These are phyloP conservation scores for Nowakowskiella sp. DNA, from an alignment of 192 early-diverging fungal species.

Conservation along the genomic window DNA sequence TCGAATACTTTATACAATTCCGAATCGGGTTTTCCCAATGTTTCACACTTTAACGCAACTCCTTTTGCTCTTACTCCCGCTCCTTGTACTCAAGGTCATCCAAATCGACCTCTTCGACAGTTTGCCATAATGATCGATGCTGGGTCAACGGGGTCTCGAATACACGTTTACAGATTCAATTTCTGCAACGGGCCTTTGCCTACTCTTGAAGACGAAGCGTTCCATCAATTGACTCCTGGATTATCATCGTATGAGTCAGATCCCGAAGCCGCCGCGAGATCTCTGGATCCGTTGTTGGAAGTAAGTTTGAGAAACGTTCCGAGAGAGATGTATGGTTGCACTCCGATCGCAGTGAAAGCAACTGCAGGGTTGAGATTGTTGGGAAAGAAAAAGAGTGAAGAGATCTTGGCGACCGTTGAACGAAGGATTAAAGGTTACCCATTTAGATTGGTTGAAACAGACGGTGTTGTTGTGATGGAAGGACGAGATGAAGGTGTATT, in stretches of 20 bases:
- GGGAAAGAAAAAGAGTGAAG: slow-evolving; percentile 57
- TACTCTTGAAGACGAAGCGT: slow-evolving; percentile 83
- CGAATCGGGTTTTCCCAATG: too few species aligned
- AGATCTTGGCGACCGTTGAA: slow-evolving; percentile 67
- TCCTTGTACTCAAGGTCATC: too few species aligned
- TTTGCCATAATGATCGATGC: slow-evolving; percentile 95
- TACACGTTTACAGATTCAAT: slow-evolving; percentile 96
- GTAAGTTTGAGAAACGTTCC: slow-evolving; percentile 70
- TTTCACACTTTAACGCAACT: too few species aligned
- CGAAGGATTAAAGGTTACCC: slow-evolving; percentile 65
- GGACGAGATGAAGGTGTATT: slow-evolving; percentile 97
- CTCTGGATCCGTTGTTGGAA: slow-evolving; percentile 70
- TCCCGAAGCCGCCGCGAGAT: slow-evolving; percentile 67
- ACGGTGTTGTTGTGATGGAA: slow-evolving; percentile 85
- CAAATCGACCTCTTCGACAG: slow-evolving; percentile 68
- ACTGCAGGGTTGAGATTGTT: slow-evolving; percentile 88
- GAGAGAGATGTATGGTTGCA: slow-evolving; percentile 59
- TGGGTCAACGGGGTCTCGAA: slow-evolving; percentile 92
- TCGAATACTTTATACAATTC: too few species aligned
- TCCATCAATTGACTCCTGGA: slow-evolving; percentile 77
- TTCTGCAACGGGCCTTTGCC: slow-evolving; percentile 71
- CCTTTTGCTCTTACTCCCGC: too few species aligned
- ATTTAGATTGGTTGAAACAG: slow-evolving; percentile 63
- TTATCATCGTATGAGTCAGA: slow-evolving; percentile 64
- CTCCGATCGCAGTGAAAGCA: slow-evolving; percentile 89